Percentiles rank a stretch among this genome's conserved stretches.
Conservation (phyloP, 306 rosid genomes). For the Quercus aquifolioides region DNA sequence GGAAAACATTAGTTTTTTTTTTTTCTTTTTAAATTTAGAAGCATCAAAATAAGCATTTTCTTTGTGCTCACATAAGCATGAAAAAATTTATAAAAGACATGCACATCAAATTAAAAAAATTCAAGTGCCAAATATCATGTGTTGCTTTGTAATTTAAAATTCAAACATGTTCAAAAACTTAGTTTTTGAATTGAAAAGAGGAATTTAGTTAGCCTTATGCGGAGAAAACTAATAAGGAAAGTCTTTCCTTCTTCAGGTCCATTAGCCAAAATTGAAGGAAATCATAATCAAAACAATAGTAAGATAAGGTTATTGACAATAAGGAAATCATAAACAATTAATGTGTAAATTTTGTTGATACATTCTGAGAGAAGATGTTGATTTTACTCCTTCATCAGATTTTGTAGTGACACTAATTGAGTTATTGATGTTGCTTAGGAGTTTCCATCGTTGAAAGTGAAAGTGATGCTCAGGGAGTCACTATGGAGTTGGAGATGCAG, state of each 20-base stretch:
- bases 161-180: not conserved
- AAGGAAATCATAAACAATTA: not conserved
- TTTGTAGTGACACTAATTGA: conserved; percentile 13
- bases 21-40: not conserved
- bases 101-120: not conserved
- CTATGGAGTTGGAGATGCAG: conserved; percentile 87
- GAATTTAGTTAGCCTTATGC: not conserved
- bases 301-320: not conserved
- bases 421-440: conserved; percentile 42
- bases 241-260: not conserved
- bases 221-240: not conserved
- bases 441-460: conserved; percentile 62
- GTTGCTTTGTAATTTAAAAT: not conserved
- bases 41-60: not conserved
- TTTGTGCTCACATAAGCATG: not conserved
- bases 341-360: not conserved
- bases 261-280: not conserved
- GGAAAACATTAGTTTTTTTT: not conserved
- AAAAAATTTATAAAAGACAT: not conserved
- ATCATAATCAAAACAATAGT: not conserved
- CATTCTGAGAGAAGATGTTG: conserved; percentile 9
- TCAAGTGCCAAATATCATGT: not conserved
- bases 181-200: not conserved
- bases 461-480: conserved; percentile 50
- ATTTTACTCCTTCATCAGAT: conserved; percentile 12